These are phyloP conservation scores for Cetraspora pellucida DNA, from an alignment of 192 early-diverging fungal genomes.

Conservation along the genomic window DNA sequence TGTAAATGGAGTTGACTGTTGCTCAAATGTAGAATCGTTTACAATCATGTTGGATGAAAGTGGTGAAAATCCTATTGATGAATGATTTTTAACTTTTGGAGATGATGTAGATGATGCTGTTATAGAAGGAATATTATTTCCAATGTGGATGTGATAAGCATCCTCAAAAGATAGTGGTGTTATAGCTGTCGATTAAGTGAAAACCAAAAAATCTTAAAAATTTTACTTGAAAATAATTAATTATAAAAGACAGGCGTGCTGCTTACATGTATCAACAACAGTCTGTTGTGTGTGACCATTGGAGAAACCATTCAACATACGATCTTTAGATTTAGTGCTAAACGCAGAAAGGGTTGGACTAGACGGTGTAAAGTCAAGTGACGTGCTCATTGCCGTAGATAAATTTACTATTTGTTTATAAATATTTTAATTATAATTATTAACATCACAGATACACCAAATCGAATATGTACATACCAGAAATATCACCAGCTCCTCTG, in stretches of 20 bases:
- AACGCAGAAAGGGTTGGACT: constrained; percentile 2
- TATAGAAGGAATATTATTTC: constrained; percentile 38
- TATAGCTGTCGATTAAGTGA: constrained; percentile 14
- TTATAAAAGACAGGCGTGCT: neutral
- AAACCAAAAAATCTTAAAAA: neutral
- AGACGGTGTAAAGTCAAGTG: constrained; percentile 11
- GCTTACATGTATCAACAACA: neutral
- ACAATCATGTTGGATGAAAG: neutral
- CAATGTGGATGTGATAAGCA: constrained; percentile 53
- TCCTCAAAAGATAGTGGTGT: constrained; percentile 63
- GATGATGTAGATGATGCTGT: constrained; percentile 12
- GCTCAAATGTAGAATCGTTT: neutral
- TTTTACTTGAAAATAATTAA: neutral
- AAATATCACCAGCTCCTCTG: constrained; percentile 7
- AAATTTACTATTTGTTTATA: constrained; percentile 10
- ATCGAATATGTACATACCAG: constrained; percentile 8
- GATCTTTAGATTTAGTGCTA: constrained; percentile 20
- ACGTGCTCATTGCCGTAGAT: constrained; percentile 14
- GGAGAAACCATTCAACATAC: constrained; percentile 1
- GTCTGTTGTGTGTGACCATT: neutral
- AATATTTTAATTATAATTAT: neutral
- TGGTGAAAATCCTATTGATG: neutral
- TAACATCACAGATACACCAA: neutral
- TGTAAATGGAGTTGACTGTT: neutral
- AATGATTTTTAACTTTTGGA: neutral